phyloP scores from a whole-genome alignment of 1,284 basidiomycete species.

The Apiotrichum akiyoshidainum region DNA sequence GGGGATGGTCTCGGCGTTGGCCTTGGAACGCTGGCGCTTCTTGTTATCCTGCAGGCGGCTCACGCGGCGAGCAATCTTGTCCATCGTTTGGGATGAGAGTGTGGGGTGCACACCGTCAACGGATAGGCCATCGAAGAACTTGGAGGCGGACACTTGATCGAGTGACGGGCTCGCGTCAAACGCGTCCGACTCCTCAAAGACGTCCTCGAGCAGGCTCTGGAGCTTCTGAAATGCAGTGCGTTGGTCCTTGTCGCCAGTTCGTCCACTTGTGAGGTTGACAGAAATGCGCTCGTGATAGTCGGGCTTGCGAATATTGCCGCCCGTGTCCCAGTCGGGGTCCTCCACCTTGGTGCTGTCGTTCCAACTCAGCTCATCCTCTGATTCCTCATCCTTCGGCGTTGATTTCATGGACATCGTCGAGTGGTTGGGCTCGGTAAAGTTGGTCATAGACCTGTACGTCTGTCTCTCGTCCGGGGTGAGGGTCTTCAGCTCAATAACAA shows the following conservation, averaged over 20 bases:
- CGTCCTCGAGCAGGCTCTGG: conserved; percentile 67
- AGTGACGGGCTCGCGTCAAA: conserved; percentile 64
- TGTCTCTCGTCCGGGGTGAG: conserved; percentile 6
- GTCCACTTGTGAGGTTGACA: conserved; percentile 26
- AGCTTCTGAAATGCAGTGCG: conserved; percentile 72
- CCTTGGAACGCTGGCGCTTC: conserved; percentile 19
- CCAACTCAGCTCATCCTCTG: conserved; percentile 42
- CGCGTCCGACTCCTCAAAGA: conserved; percentile 82
- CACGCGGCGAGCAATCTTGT: conserved; percentile 56
- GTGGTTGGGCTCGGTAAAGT: conserved; percentile 1
- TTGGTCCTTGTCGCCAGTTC: conserved; percentile 69
- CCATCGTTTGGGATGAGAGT: conserved; percentile 60
- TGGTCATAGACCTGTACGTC: conserved; percentile 10
- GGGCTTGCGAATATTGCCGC: conserved; percentile 15
- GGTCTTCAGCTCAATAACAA: not conserved
- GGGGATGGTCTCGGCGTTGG: conserved; percentile 19
- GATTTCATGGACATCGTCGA: conserved; percentile 10
- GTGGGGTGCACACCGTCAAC: conserved; percentile 60
- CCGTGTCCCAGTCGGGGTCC: conserved; percentile 40
- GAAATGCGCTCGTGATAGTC: not conserved
- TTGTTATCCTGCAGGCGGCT: conserved; percentile 25
- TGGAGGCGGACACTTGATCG: conserved; percentile 54
- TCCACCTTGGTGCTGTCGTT: conserved; percentile 22
- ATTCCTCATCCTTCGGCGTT: conserved; percentile 29
- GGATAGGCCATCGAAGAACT: conserved; percentile 66